Evolutionary conservation across 495 filamentous ascomycete genomes (phyloP).

Genomic region (Penicillium ucsense): DNA sequence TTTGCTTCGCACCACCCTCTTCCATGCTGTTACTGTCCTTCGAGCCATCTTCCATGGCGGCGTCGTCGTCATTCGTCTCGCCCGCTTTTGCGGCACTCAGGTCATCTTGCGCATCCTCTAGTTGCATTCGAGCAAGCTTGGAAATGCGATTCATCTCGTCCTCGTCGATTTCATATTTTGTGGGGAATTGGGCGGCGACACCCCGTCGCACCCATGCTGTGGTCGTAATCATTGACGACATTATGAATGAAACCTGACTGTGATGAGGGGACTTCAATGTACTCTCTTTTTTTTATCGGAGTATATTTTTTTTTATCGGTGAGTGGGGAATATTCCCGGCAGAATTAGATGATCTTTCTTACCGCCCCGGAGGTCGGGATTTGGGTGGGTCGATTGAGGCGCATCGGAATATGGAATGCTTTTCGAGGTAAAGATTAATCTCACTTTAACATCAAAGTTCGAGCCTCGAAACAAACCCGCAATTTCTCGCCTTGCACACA

Average conservation of each 20-base stretch:
- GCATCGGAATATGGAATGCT: too few relatives aligned
- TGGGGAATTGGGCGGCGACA: slow-evolving; percentile 83
- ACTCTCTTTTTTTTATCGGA: slow-evolving; percentile 18
- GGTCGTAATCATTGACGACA: slow-evolving; percentile 85
- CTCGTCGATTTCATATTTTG: slow-evolving; percentile 85
- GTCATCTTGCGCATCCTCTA: slow-evolving; percentile 86
- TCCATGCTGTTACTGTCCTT: slow-evolving; percentile 15
- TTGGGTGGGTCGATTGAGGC: too few relatives aligned
- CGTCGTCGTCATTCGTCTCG: slow-evolving; percentile 20
- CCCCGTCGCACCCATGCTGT: slow-evolving; percentile 91
- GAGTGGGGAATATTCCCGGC: slow-evolving; percentile 24
- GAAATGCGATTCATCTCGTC: slow-evolving; percentile 87
- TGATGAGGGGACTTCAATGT: background rate
- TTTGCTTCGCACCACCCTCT: slow-evolving; percentile 17
- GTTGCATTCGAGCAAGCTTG: slow-evolving; percentile 74
- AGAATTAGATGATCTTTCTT: slow-evolving; percentile 17
- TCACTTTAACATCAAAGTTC: too few relatives aligned
- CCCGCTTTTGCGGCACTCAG: slow-evolving; percentile 54
- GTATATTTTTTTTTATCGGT: slow-evolving; percentile 26
- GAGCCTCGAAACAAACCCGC: too few relatives aligned
- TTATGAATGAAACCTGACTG: slow-evolving; percentile 16
- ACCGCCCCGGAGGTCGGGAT: slow-evolving; percentile 18
- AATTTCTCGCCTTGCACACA: too few relatives aligned
- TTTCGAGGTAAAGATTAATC: too few relatives aligned
- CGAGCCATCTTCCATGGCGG: slow-evolving; percentile 23